These are phyloP conservation scores for Kwoniella dejecticola DNA, from an alignment of 768 basidiomycete genomes.

Conservation along the genomic window DNA sequence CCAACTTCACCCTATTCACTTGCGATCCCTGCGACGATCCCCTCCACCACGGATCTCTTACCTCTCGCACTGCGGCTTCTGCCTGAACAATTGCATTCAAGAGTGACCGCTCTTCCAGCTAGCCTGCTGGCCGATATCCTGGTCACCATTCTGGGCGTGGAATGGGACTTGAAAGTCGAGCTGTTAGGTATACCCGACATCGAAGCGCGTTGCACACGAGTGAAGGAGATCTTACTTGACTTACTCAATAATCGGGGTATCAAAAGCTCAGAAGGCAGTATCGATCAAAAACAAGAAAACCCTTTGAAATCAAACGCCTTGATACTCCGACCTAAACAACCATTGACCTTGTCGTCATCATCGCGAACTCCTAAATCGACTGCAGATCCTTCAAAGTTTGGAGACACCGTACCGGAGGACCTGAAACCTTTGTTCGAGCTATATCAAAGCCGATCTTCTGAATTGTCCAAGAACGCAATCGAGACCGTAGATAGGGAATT, in stretches of 20 bases:
- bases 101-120: constrained; percentile 29
- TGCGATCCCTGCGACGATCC: constrained; percentile 58
- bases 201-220: constrained; percentile 30
- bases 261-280: background rate
- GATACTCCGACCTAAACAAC: constrained; percentile 9
- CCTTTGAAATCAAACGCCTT: constrained; percentile 3
- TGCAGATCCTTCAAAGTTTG: background rate
- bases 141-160: constrained; percentile 35
- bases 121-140: constrained; percentile 46
- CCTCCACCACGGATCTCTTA: constrained; percentile 27
- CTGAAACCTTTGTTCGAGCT: constrained; percentile 45
- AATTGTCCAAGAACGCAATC: constrained; percentile 29
- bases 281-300: background rate
- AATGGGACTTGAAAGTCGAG: constrained; percentile 41
- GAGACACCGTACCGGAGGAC: constrained; percentile 47
- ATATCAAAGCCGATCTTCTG: constrained; percentile 16
- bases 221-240: constrained; percentile 29
- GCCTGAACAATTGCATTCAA: constrained; percentile 30
- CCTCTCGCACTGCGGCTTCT: constrained; percentile 26
- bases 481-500: constrained; percentile 76
- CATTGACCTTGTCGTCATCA: background rate
- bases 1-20: constrained; percentile 75
- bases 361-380: background rate
- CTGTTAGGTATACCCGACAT: constrained; percentile 41
- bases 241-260: constrained; percentile 14